phyloP scores from a whole-genome alignment of 176 grass and related monocot genomes.

The Triticum turgidum region DNA sequence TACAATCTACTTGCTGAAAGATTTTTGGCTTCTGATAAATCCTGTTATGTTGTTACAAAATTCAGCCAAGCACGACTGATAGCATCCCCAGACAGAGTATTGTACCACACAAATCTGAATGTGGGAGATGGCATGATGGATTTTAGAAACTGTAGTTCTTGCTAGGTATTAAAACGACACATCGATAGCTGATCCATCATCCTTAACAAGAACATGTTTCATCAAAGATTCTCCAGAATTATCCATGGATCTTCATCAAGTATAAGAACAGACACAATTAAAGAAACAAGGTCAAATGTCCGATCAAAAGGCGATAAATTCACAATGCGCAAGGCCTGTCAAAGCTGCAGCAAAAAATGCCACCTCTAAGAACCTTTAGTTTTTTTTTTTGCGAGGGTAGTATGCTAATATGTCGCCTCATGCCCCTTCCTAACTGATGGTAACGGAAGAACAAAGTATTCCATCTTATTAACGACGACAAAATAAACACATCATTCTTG shows the following conservation, averaged over 20 bases:
- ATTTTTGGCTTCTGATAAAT: slow-evolving; percentile 12
- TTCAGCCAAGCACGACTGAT: slow-evolving; percentile 2
- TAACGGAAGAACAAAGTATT: background rate
- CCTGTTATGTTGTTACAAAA: background rate
- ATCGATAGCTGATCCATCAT: background rate
- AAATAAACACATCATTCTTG: background rate
- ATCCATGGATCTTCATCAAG: background rate
- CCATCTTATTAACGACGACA: background rate
- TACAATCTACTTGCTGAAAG: background rate
- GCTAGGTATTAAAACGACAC: background rate
- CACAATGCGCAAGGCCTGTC: background rate
- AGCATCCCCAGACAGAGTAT: background rate
- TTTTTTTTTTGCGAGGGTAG: background rate
- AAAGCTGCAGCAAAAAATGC: background rate
- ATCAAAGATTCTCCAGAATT: background rate
- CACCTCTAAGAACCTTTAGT: background rate
- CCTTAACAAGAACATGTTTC: background rate
- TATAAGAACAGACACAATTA: background rate
- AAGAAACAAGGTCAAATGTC: background rate
- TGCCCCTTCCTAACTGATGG: background rate
- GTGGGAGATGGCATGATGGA: background rate
- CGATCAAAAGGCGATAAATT: background rate
- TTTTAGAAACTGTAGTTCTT: background rate
- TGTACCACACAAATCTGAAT: background rate
- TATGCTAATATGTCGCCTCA: background rate